Evolutionary conservation across 2,329 filamentous ascomycete genomes (phyloP).

Genomic region (Byssothecium circinans): DNA sequence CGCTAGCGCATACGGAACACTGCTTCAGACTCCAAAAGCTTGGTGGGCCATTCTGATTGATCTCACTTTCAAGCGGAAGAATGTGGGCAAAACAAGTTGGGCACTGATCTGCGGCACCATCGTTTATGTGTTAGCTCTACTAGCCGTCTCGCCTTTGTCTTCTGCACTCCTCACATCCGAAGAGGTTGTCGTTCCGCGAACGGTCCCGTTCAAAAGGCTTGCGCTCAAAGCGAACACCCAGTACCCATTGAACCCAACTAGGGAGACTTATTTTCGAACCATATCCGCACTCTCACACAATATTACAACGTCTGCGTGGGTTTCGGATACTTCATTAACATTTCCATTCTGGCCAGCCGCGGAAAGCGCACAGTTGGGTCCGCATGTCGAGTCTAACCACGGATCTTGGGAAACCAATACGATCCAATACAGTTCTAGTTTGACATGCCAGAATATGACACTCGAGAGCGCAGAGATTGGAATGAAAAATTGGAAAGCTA

Average conservation of each 20-base stretch:
- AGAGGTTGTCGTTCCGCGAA: slow-evolving; percentile 10
- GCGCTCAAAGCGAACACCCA: neutral
- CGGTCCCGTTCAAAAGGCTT: slow-evolving; percentile 9
- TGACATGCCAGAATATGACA: slow-evolving; percentile 16
- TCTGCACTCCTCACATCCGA: slow-evolving; percentile 18
- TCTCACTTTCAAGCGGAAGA: slow-evolving; percentile 8
- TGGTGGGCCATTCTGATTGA: slow-evolving; percentile 18
- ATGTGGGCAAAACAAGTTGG: slow-evolving; percentile 13
- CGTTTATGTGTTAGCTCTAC: slow-evolving; percentile 10
- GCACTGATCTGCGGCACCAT: slow-evolving; percentile 8
- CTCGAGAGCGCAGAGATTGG: slow-evolving; percentile 14
- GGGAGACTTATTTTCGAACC: slow-evolving; percentile 19
- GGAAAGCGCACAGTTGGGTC: slow-evolving; percentile 12
- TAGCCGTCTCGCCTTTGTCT: slow-evolving; percentile 19
- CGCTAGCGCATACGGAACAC: slow-evolving; percentile 12
- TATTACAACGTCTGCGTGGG: slow-evolving; percentile 19
- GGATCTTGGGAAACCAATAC: slow-evolving; percentile 15
- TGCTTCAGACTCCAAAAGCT: slow-evolving; percentile 16
- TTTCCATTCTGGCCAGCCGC: slow-evolving; percentile 20
- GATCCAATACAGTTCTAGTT: slow-evolving; percentile 1
- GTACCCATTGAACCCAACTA: slow-evolving; percentile 2
- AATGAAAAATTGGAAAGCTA: slow-evolving; percentile 1
- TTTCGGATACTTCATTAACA: slow-evolving; percentile 12
- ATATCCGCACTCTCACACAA: slow-evolving; percentile 13
- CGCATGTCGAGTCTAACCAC: slow-evolving; percentile 6